Percentiles rank a stretch among this genome's conserved stretches.
These are phyloP conservation scores for Calvatia gigantea DNA, from an alignment of 768 basidiomycete species.

Conservation along the genomic window DNA sequence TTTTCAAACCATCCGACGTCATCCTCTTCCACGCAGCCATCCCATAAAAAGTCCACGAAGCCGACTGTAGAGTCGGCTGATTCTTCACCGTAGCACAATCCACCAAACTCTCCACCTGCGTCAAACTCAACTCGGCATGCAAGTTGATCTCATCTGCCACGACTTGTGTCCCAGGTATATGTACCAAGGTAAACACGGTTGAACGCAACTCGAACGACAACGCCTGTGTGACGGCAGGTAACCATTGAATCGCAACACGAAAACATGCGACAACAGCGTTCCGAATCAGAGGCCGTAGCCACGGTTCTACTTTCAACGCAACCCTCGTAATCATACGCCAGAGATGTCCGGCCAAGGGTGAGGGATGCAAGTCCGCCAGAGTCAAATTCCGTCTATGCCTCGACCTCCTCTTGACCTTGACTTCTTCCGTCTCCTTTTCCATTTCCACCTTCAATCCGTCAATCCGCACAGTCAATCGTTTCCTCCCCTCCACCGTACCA, in stretches of 20 bases:
- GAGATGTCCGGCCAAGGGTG: slow-evolving; percentile 36
- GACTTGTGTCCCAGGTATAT: slow-evolving; percentile 50
- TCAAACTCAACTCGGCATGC: slow-evolving; percentile 52
- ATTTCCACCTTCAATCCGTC: slow-evolving; percentile 59
- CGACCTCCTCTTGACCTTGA: slow-evolving; percentile 17
- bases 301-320: slow-evolving; percentile 51
- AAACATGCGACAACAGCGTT: slow-evolving; percentile 49
- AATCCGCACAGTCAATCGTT: slow-evolving; percentile 59
- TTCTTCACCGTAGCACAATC: slow-evolving; percentile 19
- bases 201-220: slow-evolving; percentile 65
- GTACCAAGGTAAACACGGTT: slow-evolving; percentile 47
- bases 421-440: slow-evolving; percentile 25
- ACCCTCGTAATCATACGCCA: slow-evolving; percentile 36
- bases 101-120: slow-evolving; percentile 39
- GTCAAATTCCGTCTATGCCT: slow-evolving; percentile 41
- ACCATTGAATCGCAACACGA: slow-evolving; percentile 55
- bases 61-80: slow-evolving; percentile 18
- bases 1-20: slow-evolving; percentile 52
- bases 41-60: slow-evolving; percentile 33
- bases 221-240: slow-evolving; percentile 66
- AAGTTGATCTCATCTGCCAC: slow-evolving; percentile 47
- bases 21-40: slow-evolving; percentile 66
- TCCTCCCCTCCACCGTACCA: slow-evolving; percentile 43
- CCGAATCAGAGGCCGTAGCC: slow-evolving; percentile 59
- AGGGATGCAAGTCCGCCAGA: slow-evolving; percentile 43